These are phyloP conservation scores for Tolypocladium pustulatum DNA, from an alignment of 2,329 filamentous ascomycete species.

Conservation along the genomic window DNA sequence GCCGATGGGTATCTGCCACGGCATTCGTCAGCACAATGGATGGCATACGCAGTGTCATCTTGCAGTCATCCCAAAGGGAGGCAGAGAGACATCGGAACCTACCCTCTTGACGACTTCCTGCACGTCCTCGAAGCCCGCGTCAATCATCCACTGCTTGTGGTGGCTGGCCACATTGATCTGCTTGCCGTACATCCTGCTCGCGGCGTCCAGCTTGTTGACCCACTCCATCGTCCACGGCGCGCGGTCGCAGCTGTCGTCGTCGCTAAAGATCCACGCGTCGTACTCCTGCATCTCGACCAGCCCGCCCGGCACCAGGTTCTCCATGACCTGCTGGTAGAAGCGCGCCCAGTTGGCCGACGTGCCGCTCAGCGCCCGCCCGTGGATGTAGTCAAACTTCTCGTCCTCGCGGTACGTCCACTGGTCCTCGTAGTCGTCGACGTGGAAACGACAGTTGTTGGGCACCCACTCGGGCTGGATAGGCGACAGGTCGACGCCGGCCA, in stretches of 20 bases:
- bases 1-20: constrained; percentile 24
- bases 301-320: constrained; percentile 22
- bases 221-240: constrained; percentile 28
- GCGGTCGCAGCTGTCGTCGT: constrained; percentile 25
- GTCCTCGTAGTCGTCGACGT: constrained; percentile 55
- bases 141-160: constrained; percentile 26
- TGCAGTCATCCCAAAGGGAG: background rate
- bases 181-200: constrained; percentile 25
- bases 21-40: background rate
- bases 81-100: constrained; percentile 2
- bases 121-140: constrained; percentile 26
- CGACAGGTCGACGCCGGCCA: constrained; percentile 43
- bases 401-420: constrained; percentile 29
- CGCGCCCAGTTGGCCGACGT: constrained; percentile 20
- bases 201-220: constrained; percentile 23
- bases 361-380: constrained; percentile 20
- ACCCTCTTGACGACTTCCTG: constrained; percentile 18
- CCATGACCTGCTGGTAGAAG: constrained; percentile 17
- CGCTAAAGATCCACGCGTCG: constrained; percentile 26
- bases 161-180: constrained; percentile 24
- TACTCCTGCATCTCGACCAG: constrained; percentile 29
- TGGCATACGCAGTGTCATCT: no score
- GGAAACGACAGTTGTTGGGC: constrained; percentile 52
- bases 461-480: constrained; percentile 49
- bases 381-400: constrained; percentile 24